phyloP scores from a whole-genome alignment of 23 red algal species.

The Gracilaria caudata region DNA sequence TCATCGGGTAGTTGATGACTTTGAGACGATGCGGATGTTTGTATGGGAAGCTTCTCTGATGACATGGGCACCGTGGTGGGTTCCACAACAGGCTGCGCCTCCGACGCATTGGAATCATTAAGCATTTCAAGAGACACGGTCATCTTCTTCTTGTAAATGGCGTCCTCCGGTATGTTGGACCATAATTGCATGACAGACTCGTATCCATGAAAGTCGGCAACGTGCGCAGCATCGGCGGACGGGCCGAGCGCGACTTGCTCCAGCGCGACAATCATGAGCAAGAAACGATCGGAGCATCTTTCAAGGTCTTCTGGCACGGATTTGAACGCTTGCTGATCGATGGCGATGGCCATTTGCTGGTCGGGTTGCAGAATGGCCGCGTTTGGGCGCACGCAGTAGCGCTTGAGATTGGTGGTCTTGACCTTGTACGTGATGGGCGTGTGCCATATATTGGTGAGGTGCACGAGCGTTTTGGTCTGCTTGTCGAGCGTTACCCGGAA shows the following conservation, averaged over 20 bases:
- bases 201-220: neutral
- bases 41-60: neutral
- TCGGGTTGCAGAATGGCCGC: slow-evolving; percentile 33
- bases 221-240: neutral
- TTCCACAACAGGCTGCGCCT: neutral
- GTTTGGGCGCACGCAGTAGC: slow-evolving; percentile 81
- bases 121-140: slow-evolving; percentile 6
- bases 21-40: neutral
- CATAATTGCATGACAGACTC: slow-evolving; percentile 15
- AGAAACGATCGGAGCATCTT: slow-evolving; percentile 66
- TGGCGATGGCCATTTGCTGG: slow-evolving; percentile 46
- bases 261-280: slow-evolving; percentile 39
- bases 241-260: neutral
- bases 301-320: slow-evolving; percentile 47
- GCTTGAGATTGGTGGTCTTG: slow-evolving; percentile 72
- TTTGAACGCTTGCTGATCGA: slow-evolving; percentile 48
- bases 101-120: neutral
- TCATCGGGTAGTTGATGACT: neutral
- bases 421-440: slow-evolving; percentile 70
- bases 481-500: slow-evolving; percentile 39
- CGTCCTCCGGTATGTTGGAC: neutral
- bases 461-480: slow-evolving; percentile 24
- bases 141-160: slow-evolving; percentile 33
- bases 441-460: slow-evolving; percentile 37
- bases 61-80: neutral